phyloP scores from a whole-genome alignment of 164 flowering plant species.

The grape (Vitis vinifera) region ASM3070453v1 NC_081821.1:4370001-4370500 shows the following conservation, averaged over 20 bases:
- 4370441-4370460: constrained; percentile 1
- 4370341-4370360: not conserved
- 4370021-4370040: no score
- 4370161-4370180: not conserved
- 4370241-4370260: no score
- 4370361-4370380: not conserved
- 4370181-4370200: not conserved
- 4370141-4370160: not conserved
- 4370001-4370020: no score
- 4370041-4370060: constrained; percentile 11
- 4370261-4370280: not conserved
- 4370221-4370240: no score
- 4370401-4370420: not conserved
- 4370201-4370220: not conserved
- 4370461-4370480: no score
- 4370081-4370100: constrained; percentile 40
- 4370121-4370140: not conserved
- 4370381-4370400: constrained; percentile 2
- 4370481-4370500: not conserved
- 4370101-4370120: constrained; percentile 17
- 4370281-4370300: constrained; percentile 4
- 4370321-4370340: not conserved
- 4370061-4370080: constrained; percentile 47
- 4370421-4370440: not conserved
- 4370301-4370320: constrained; percentile 8